A percentile compares a stretch with the other conserved stretches of the same genome.
Conservation (phyloP, 176 grass and related monocot genomes). For the Poa pratensis region DNA sequence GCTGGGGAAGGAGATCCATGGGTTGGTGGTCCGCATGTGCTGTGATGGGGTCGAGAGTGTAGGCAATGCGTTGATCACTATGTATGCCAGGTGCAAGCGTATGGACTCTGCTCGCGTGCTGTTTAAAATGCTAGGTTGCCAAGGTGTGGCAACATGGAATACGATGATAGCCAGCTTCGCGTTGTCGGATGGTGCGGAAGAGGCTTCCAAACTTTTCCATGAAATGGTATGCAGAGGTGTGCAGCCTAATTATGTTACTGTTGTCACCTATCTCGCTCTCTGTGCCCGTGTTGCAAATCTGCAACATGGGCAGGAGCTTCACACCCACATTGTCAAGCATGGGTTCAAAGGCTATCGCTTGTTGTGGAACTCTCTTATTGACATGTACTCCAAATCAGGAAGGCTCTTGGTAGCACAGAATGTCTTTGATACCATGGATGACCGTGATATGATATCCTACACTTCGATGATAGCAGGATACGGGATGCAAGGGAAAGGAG, state of each 20-base stretch:
- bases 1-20: slow-evolving; percentile 67
- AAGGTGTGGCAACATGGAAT: slow-evolving; percentile 72
- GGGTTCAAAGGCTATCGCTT: slow-evolving; percentile 54
- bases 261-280: slow-evolving; percentile 69
- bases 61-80: slow-evolving; percentile 59
- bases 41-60: slow-evolving; percentile 47
- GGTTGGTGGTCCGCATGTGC: slow-evolving; percentile 40
- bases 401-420: slow-evolving; percentile 50
- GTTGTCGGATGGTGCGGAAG: slow-evolving; percentile 51
- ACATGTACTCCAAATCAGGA: slow-evolving; percentile 75
- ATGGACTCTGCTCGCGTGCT: slow-evolving; percentile 46
- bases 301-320: slow-evolving; percentile 67
- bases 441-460: slow-evolving; percentile 63
- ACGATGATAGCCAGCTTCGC: slow-evolving; percentile 59
- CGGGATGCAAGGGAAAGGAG: slow-evolving; percentile 67
- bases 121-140: slow-evolving; percentile 39
- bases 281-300: slow-evolving; percentile 69
- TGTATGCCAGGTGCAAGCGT: slow-evolving; percentile 70
- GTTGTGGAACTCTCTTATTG: slow-evolving; percentile 73
- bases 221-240: slow-evolving; percentile 57
- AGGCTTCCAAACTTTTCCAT: slow-evolving; percentile 50
- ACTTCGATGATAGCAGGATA: slow-evolving; percentile 72
- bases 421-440: slow-evolving; percentile 64
- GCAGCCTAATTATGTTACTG: slow-evolving; percentile 69
- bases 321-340: slow-evolving; percentile 63